Base-by-base conservation (phyloP, 2,329 filamentous ascomycete genomes). In the Chaetomium globosum region DNA sequence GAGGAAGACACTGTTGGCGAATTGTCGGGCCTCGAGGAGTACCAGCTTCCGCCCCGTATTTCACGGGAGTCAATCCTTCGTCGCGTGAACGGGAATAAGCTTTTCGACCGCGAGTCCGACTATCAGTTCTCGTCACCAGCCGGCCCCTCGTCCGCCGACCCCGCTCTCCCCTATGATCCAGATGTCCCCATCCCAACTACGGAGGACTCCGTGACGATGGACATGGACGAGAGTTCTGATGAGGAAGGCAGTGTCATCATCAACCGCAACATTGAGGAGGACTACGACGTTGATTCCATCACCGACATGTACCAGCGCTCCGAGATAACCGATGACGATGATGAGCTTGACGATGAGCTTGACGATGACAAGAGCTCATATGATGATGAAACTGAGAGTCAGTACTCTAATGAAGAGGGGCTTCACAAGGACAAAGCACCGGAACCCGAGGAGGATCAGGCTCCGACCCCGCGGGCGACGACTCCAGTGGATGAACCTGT, bases 1-100 rank as follows among this genome's bases (percentile, higher is more conserved):
- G 84, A 82, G 51, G 86, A 88, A 23, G 85, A 88, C 62, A 82
- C 83, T 2, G 74, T 87, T 52, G 86, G 85, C 54, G 87, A 90
- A 63, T 76, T 89, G 71, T 83, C 84, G 61, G 78, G 83, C 12
- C 76, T 88, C 64, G 81, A 84, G 67, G 85, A 88, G 65, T 89
- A 89, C 71, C 83, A 89, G 69, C 79, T 89, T 16, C 91, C 88
- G 21, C 84, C 90, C 12, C 89, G 89, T 62, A 96, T 98, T 74
- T 97, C 94, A 9, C 87, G 94, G 46, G 95, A 98, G 75, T 97
- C 93, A 0, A 98, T 98, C 71, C 81, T 98, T 72, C 89, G 91
- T 61, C 92, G 94, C 68, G 89, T 97, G 63, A 92, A 95, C 75
- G 91, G 83, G 55, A 84, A 82, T 71, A 78, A 82, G 66, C 71